A percentile compares a stretch with the other conserved stretches of the same genome.
These are phyloP conservation scores for Porodaedalea pini DNA, from an alignment of 1,284 basidiomycete species.

Conservation along the genomic window DNA sequence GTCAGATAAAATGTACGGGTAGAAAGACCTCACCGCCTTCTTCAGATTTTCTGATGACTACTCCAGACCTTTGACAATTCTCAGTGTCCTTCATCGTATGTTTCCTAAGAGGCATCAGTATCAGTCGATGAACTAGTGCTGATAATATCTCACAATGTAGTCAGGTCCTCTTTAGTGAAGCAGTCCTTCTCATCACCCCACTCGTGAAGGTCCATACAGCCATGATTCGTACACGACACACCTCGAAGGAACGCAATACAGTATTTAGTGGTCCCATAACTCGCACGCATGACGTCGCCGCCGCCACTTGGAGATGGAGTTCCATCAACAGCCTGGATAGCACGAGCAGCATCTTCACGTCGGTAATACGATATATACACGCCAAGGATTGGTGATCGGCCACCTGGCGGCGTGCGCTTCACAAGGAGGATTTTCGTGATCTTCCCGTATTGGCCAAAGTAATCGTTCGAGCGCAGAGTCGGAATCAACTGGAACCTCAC, in stretches of 20 bases:
- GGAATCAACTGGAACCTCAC: constrained; percentile 73
- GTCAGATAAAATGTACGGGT: constrained; percentile 26
- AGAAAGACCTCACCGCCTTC: constrained; percentile 49
- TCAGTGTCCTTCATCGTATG: constrained; percentile 85
- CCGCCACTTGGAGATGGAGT: constrained; percentile 79
- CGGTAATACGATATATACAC: constrained; percentile 96
- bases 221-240: constrained; percentile 80
- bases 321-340: constrained; percentile 92
- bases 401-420: constrained; percentile 79
- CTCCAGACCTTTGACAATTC: constrained; percentile 46
- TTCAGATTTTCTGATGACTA: constrained; percentile 43
- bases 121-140: constrained; percentile 1
- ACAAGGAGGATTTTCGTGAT: constrained; percentile 94
- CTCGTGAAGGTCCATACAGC: constrained; percentile 94
- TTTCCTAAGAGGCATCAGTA: constrained; percentile 50
- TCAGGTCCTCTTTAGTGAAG: constrained; percentile 90
- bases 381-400: constrained; percentile 78
- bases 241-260: constrained; percentile 95
- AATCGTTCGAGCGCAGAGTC: constrained; percentile 91
- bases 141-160: constrained; percentile 67
- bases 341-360: constrained; percentile 91
- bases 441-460: constrained; percentile 98
- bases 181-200: constrained; percentile 98
- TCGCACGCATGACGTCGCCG: constrained; percentile 83
- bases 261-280: constrained; percentile 97